Base-by-base conservation (phyloP, 2,329 filamentous ascomycete species). In the Fusarium torreyae region DNA sequence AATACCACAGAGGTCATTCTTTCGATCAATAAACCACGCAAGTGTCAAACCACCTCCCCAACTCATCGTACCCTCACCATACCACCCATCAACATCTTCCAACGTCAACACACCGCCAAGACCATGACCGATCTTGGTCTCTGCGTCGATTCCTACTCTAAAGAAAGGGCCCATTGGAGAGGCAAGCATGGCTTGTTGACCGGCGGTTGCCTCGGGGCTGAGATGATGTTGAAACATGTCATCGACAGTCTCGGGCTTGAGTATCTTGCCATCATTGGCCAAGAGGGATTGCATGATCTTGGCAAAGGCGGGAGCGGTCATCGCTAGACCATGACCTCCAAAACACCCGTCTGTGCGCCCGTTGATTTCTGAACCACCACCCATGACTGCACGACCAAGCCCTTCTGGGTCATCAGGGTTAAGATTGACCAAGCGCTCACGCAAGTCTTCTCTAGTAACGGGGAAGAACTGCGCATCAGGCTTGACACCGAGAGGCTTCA, bases 161-260 rank as follows among this genome's bases (percentile, higher is more conserved):
- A 83, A 80, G 54, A 80, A 80, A 10, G 55, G 3, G 0, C 81
- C 81, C 10, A 71, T 45, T 1, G 80, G 79, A 13, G 76, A 57
- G 1, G 49, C 58, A 14, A 82, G 63, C 10, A 74, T 77, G 6
- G 69, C 74, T 45, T 77, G 56, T 14, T 78, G 75, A 0, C 66
- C 71, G 2, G 61, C 67, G 0, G 72, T 63, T 2, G 78, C 75
- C 51, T 78, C 74, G 4, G 63, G 70, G 13, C 40, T 75, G 0
- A 88, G 79, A 44, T 85, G 85, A 0, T 85, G 79, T 54, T 76
- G 69, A 67, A 87, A 87, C 75, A 88, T 80, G 43, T 77, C 68
- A 1, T 81, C 77, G 0, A 83, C 78, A 0, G 81, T 85, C 5
- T 74, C 74, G 0, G 77, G 75, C 20, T 75, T 78, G 8, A 89